Conservation (phyloP, 768 basidiomycete species). For the Omphalotus guepiniiformis region DNA sequence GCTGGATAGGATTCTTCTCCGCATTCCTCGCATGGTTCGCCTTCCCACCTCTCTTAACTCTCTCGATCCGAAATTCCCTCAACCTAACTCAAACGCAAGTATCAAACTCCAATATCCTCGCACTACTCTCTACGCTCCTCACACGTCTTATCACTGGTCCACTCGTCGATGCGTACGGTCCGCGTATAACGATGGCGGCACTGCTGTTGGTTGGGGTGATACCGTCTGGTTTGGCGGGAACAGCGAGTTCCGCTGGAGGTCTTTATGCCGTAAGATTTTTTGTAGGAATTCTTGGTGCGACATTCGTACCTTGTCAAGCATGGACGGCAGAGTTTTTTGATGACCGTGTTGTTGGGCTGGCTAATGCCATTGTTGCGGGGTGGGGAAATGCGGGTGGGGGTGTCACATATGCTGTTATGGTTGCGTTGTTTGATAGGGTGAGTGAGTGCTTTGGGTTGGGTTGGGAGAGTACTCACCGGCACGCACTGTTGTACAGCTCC, state of each 20-base stretch:
- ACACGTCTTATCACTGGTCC: slow-evolving; percentile 48
- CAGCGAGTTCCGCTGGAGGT: slow-evolving; percentile 33
- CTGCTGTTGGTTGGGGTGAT: slow-evolving; percentile 52
- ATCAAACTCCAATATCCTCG: slow-evolving; percentile 47
- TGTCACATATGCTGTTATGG: slow-evolving; percentile 55
- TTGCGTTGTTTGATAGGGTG: no score
- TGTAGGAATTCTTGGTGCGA: slow-evolving; percentile 56
- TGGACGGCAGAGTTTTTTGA: slow-evolving; percentile 63
- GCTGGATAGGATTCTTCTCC: slow-evolving; percentile 20
- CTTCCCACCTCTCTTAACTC: slow-evolving; percentile 56
- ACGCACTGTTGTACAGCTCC: background rate
- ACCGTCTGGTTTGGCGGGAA: slow-evolving; percentile 55
- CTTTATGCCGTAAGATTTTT: slow-evolving; percentile 50
- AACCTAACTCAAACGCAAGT: slow-evolving; percentile 43
- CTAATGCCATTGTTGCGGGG: slow-evolving; percentile 53
- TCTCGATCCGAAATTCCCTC: slow-evolving; percentile 51
- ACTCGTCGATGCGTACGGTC: slow-evolving; percentile 44
- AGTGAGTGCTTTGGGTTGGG: slow-evolving; percentile 42
- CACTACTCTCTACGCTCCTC: slow-evolving; percentile 43
- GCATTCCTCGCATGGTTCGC: slow-evolving; percentile 44
- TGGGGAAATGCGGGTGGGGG: slow-evolving; percentile 46
- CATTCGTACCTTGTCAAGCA: slow-evolving; percentile 57
- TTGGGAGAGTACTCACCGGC: slow-evolving; percentile 6
- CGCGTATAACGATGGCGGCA: slow-evolving; percentile 50
- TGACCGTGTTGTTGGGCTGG: slow-evolving; percentile 36